Evolutionary conservation across 176 grass and related monocot species (phyloP).

Genomic region (Oryza glumipatula): DNA sequence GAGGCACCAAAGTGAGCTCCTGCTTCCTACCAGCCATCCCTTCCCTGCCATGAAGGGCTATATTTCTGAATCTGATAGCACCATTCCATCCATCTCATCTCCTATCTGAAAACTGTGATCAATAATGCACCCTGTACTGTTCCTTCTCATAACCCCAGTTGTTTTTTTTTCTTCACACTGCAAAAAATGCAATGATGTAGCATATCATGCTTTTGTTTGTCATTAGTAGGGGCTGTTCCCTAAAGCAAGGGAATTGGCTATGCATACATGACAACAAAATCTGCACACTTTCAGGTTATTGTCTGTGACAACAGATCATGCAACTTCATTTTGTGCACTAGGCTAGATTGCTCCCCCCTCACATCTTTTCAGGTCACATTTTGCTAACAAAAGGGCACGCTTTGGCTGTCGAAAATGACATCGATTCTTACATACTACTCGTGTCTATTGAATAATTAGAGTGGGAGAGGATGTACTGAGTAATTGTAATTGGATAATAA

Average conservation of each 20-base stretch:
- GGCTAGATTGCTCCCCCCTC: conserved; percentile 18
- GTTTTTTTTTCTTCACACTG: conserved; percentile 12
- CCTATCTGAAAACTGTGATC: conserved; percentile 52
- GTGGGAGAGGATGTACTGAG: too few relatives aligned
- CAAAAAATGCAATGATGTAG: conserved; percentile 25
- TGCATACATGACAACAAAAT: conserved; percentile 23
- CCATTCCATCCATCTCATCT: conserved; percentile 40
- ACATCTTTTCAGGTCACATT: conserved; percentile 30
- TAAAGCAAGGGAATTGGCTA: conserved; percentile 36
- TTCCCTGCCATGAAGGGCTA: conserved; percentile 40
- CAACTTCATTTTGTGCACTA: background rate
- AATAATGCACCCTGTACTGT: conserved; percentile 51
- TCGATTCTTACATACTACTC: conserved; percentile 1
- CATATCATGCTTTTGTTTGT: conserved; percentile 24
- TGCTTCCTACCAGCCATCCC: conserved; percentile 70
- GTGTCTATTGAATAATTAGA: background rate
- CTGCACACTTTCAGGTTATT: conserved; percentile 42
- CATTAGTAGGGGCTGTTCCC: conserved; percentile 37
- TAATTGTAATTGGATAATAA: too few relatives aligned
- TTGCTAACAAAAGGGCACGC: conserved; percentile 11
- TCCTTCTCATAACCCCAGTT: conserved; percentile 26
- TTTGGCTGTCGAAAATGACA: background rate
- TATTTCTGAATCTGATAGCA: conserved; percentile 54
- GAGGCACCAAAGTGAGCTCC: conserved; percentile 54
- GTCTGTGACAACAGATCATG: conserved; percentile 34